Evolutionary conservation across 1,284 basidiomycete genomes (phyloP), one percentile per base, ranked within the genome.

Genomic region (Uromyces viciae-fabae): DNA sequence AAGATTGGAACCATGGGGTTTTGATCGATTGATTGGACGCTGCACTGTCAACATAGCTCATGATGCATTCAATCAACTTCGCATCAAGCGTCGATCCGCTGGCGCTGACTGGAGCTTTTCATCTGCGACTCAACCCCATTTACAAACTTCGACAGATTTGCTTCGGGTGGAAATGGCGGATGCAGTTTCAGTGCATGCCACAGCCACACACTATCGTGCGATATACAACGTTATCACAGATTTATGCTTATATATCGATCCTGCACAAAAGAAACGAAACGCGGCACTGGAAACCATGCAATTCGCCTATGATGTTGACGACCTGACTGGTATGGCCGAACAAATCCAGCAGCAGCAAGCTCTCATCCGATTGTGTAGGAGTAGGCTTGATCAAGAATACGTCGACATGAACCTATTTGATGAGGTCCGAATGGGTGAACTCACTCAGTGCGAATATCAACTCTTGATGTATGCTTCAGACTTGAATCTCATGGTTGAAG

Each of bases 61-160:
- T 85, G 96, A 99, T 88, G 94, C 94, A 86, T 98, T 98, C 88
- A 98, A 99, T 86, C 91, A 92, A 66, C 89, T 96, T 15, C 91
- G 94, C 38, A 84, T 86, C 17, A 81, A 81, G 54, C 46, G 79
- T 28, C 71, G 79, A 33, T 75, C 79, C 8, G 58, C 72, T 46
- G 72, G 72, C 9, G 79, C 71, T 49, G 72, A 81, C 69, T 74
- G 56, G 17, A 81, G 72, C 43, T 81, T 81, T 69, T 75, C 72
- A 5, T 52, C 72, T 40, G 58, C 79, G 31, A 75, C 69, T 56
- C 79, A 81, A 60, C 79, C 79, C 42, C 79, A 81, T 52, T 73
- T 81, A 33, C 79, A 75, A 64, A 75, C 79, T 42, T 81, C 79
- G 14, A 81, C 79, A 7, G 72, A 81, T 33, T 52, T 81, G 7